Evolutionary conservation across 176 grass and related monocot genomes (phyloP).

Genomic region (Carex scoparia): DNA sequence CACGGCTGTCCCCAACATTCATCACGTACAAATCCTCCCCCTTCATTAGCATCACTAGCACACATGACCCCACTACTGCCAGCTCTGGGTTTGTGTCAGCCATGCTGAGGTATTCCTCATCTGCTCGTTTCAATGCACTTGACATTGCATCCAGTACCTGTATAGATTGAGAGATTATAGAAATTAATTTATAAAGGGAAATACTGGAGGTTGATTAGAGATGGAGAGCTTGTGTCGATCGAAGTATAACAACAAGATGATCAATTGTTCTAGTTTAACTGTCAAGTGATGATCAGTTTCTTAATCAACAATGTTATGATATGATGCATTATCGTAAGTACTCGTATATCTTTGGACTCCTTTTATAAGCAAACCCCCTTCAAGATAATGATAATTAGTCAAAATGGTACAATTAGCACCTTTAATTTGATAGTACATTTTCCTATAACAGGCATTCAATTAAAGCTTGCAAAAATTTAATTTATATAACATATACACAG

Average conservation of each 20-base stretch:
- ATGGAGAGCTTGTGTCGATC: neutral
- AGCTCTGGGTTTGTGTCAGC: conserved; percentile 77
- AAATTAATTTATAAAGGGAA: neutral
- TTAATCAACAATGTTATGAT: neutral
- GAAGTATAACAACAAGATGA: neutral
- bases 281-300: neutral
- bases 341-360: neutral
- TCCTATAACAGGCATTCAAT: neutral
- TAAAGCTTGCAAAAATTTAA: neutral
- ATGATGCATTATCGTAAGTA: neutral
- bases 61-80: conserved; percentile 74
- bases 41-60: conserved; percentile 72
- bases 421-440: neutral
- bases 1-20: conserved; percentile 97
- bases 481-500: neutral
- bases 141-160: conserved; percentile 53
- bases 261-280: neutral
- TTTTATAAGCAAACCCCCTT: neutral
- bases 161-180: neutral
- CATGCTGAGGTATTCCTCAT: conserved; percentile 54
- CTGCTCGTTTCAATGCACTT: conserved; percentile 49
- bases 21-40: conserved; percentile 76
- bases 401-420: neutral
- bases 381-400: neutral
- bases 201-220: neutral